Evolutionary conservation across 495 filamentous ascomycete species (phyloP).

Genomic region (Margaritispora aquatica): DNA sequence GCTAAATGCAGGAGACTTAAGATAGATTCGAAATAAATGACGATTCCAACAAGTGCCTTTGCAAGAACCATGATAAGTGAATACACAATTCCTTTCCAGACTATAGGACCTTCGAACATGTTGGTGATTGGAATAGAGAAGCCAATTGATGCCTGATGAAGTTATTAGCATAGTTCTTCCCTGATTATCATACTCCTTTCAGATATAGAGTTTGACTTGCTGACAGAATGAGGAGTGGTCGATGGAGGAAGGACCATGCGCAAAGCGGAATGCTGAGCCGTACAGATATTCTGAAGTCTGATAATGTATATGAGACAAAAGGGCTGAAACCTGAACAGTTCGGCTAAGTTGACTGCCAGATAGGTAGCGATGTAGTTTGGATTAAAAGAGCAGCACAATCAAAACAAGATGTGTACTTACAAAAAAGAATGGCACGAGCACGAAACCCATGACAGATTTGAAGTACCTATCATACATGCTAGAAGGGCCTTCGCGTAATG

Average conservation of each 20-base stretch:
- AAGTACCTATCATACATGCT: conserved; percentile 53
- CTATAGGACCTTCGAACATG: conserved; percentile 55
- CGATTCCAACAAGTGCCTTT: conserved; percentile 37
- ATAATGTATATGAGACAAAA: not conserved
- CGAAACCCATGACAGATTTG: conserved; percentile 36
- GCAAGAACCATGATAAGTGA: conserved; percentile 60
- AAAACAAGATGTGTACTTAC: conserved; percentile 30
- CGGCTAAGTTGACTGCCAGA: not conserved
- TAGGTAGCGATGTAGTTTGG: not conserved
- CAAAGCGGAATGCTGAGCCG: too few relatives aligned
- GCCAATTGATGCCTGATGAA: conserved; percentile 59
- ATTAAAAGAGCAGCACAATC: not conserved
- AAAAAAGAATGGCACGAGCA: conserved; percentile 74
- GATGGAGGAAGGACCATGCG: too few relatives aligned
- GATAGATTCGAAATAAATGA: conserved; percentile 15
- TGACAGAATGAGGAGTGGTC: not conserved
- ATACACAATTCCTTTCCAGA: conserved; percentile 73
- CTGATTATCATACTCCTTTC: not conserved
- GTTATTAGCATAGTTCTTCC: not conserved
- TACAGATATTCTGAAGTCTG: too few relatives aligned
- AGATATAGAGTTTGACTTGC: not conserved
- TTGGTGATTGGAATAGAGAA: conserved; percentile 71
- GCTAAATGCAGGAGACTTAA: not conserved
- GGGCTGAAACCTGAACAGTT: too few relatives aligned
- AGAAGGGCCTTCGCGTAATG: not conserved